These are phyloP conservation scores for Sporothrix dimorphospora DNA, from an alignment of 2,329 filamentous ascomycete genomes.

Conservation along the genomic window DNA sequence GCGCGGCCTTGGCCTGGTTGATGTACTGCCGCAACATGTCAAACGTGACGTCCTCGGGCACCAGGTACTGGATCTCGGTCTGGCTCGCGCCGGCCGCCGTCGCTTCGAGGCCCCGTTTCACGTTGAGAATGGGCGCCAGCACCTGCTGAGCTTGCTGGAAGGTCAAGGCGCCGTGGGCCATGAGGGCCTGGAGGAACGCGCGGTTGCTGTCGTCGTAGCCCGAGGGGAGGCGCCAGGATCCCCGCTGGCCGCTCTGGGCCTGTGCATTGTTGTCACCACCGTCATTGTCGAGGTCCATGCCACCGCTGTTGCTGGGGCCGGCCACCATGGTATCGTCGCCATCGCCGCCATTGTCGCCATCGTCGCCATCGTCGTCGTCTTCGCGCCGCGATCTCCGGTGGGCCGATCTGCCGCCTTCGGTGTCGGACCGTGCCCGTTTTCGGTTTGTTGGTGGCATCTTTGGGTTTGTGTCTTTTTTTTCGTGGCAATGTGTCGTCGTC, in stretches of 20 bases:
- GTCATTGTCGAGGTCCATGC: background rate
- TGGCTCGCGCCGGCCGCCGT: conserved; percentile 70
- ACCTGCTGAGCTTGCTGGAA: conserved; percentile 72
- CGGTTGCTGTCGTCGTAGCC: conserved; percentile 68
- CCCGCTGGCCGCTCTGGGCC: background rate
- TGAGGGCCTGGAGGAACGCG: conserved; percentile 87
- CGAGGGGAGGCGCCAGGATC: conserved; percentile 34
- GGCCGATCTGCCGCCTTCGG: background rate
- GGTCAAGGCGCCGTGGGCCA: conserved; percentile 77
- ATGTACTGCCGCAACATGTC: conserved; percentile 72
- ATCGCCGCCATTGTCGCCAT: background rate
- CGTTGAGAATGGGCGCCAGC: conserved; percentile 74
- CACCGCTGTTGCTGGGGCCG: conserved; percentile 8
- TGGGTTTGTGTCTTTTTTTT: background rate
- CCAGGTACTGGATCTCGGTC: conserved; percentile 50
- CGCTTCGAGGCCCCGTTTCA: conserved; percentile 49
- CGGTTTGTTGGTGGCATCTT: background rate
- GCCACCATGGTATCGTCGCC: background rate
- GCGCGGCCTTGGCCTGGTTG: conserved; percentile 67
- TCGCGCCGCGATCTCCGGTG: background rate
- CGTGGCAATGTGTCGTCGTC: background rate
- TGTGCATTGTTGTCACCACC: background rate
- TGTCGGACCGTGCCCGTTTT: conserved; percentile 13
- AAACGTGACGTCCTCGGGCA: conserved; percentile 65
- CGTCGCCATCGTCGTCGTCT: background rate